Conservation (phyloP, 2,329 filamentous ascomycete species). For the Coleophoma eucalyptorum region DNA sequence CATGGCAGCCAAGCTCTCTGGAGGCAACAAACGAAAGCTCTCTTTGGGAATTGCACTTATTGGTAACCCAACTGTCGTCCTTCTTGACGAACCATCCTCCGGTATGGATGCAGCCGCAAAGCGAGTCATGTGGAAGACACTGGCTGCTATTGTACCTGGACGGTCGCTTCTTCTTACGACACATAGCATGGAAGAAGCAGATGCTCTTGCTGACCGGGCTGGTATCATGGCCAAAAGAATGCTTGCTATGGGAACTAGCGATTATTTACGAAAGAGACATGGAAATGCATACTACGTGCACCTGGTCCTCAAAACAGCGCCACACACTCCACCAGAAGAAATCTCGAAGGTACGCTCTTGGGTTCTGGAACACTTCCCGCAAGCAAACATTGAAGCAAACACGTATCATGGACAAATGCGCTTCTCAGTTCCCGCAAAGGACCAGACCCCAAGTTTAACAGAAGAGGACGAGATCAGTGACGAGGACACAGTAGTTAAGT, state of each 20-base stretch:
- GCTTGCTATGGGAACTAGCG: slow-evolving; percentile 77
- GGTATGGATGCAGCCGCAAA: slow-evolving; percentile 91
- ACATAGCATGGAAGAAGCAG: slow-evolving; percentile 93
- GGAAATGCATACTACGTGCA: slow-evolving; percentile 81
- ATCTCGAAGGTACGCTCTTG: slow-evolving; percentile 64
- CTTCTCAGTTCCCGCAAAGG: slow-evolving; percentile 67
- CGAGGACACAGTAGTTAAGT: background rate
- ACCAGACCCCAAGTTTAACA: slow-evolving; percentile 9
- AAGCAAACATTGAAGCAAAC: slow-evolving; percentile 66
- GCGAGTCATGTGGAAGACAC: slow-evolving; percentile 87
- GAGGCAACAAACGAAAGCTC: slow-evolving; percentile 92
- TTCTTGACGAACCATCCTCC: slow-evolving; percentile 85
- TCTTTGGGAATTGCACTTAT: slow-evolving; percentile 86
- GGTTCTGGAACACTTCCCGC: slow-evolving; percentile 57
- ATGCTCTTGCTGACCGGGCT: slow-evolving; percentile 77
- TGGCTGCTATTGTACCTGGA: slow-evolving; percentile 69
- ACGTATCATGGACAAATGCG: slow-evolving; percentile 83
- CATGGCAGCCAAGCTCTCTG: slow-evolving; percentile 76
- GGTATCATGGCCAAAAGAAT: slow-evolving; percentile 85
- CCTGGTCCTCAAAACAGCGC: slow-evolving; percentile 70
- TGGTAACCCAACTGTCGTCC: slow-evolving; percentile 82
- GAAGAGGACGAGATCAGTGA: slow-evolving; percentile 22
- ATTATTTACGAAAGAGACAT: slow-evolving; percentile 68
- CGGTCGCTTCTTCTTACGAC: slow-evolving; percentile 86
- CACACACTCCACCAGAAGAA: slow-evolving; percentile 65